Percentiles rank a stretch among this genome's conserved stretches.
These are phyloP conservation scores for Glycine tomentella DNA, from an alignment of 306 rosid species.

Conservation along the genomic window DNA sequence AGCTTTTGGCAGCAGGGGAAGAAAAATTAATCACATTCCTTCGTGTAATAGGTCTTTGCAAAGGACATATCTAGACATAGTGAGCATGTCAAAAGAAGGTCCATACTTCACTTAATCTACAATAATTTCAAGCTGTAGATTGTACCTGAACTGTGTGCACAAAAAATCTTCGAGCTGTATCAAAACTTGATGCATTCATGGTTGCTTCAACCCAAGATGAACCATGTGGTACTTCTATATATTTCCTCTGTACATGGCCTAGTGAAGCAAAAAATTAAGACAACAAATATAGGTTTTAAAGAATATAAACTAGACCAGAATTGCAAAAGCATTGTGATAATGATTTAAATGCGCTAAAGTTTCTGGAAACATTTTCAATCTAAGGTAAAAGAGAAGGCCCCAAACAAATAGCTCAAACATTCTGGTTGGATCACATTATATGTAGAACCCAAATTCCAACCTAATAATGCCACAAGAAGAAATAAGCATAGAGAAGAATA, in stretches of 20 bases:
- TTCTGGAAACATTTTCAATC: slow-evolving; percentile 27
- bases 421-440: slow-evolving; percentile 13
- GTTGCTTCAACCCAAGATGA: slow-evolving; percentile 98
- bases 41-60: slow-evolving; percentile 83
- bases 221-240: slow-evolving; percentile 83
- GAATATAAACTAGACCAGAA: slow-evolving; percentile 41
- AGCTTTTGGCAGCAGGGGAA: slow-evolving; percentile 82
- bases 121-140: slow-evolving; percentile 38
- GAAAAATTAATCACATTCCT: slow-evolving; percentile 75
- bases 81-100: slow-evolving; percentile 50
- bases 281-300: slow-evolving; percentile 40
- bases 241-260: slow-evolving; percentile 92
- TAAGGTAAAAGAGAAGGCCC: slow-evolving; percentile 29
- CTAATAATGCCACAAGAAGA: slow-evolving; percentile 36
- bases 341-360: slow-evolving; percentile 16
- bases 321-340: slow-evolving; percentile 31
- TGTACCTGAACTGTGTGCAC: slow-evolving; percentile 90
- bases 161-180: slow-evolving; percentile 87
- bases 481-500: slow-evolving; percentile 43
- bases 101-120: slow-evolving; percentile 24
- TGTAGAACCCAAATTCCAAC: slow-evolving; percentile 36
- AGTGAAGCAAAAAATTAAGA: slow-evolving; percentile 39
- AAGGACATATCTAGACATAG: slow-evolving; percentile 76
- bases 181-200: slow-evolving; percentile 84
- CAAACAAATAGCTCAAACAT: slow-evolving; percentile 36